phyloP scores from a whole-genome alignment of 768 basidiomycete genomes.

The Sporobolomyces roseus region DNA sequence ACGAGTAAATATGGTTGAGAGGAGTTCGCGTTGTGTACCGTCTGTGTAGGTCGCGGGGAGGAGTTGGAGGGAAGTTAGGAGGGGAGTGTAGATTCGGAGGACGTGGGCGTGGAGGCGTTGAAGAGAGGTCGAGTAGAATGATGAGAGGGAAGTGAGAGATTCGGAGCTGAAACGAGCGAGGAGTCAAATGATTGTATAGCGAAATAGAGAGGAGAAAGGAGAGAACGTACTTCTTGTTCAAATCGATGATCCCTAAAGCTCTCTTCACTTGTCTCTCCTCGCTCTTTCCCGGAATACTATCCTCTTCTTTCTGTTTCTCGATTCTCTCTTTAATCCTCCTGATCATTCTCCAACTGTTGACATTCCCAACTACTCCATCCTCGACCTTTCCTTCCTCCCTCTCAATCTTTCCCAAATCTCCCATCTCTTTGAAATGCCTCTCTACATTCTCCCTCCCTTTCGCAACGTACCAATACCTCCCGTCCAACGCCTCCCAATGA shows the following conservation, averaged over 20 bases:
- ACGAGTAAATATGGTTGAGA: constrained; percentile 16
- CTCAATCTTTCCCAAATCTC: not conserved
- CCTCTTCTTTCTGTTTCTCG: not conserved
- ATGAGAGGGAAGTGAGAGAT: constrained; percentile 28
- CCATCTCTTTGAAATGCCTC: constrained; percentile 34
- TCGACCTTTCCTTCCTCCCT: not conserved
- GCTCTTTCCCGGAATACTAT: not conserved
- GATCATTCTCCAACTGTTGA: constrained; percentile 28
- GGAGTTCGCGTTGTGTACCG: constrained; percentile 31
- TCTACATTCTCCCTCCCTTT: constrained; percentile 18
- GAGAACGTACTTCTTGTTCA: constrained; percentile 17
- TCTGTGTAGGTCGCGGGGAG: constrained; percentile 33
- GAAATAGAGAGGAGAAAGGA: not conserved
- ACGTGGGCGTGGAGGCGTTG: constrained; percentile 38
- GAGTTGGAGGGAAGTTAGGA: constrained; percentile 19
- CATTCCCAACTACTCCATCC: constrained; percentile 1
- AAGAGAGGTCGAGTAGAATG: constrained; percentile 26
- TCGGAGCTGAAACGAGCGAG: constrained; percentile 22
- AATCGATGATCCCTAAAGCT: constrained; percentile 22
- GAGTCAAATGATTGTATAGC: not conserved
- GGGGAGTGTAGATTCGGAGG: constrained; percentile 40
- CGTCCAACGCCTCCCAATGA: constrained; percentile 34
- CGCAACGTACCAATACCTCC: constrained; percentile 36
- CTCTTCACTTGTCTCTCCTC: constrained; percentile 19
- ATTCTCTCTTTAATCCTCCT: constrained; percentile 15